Percentiles rank a stretch among this genome's conserved stretches.
Evolutionary conservation across 331 rosid genomes (phyloP).

Genomic region (Saraca asoca): DNA sequence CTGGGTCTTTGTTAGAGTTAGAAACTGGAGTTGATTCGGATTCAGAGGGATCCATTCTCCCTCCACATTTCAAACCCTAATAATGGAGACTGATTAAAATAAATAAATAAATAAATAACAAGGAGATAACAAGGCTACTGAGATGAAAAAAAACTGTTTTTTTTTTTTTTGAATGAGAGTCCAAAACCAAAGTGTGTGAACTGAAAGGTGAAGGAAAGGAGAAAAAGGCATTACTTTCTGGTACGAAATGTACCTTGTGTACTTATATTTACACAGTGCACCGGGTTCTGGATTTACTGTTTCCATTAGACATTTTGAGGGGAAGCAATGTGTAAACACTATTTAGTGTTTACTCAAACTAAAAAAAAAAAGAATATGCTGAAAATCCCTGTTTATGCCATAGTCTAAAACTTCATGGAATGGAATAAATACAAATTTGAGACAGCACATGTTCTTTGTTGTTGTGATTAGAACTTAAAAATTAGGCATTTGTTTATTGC

Average conservation of each 20-base stretch:
- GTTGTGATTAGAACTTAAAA: conserved; percentile 1
- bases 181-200: conserved; percentile 28
- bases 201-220: conserved; percentile 8
- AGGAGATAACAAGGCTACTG: not conserved
- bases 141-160: not conserved
- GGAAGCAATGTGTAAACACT: not conserved
- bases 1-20: conserved; percentile 27
- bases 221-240: conserved; percentile 23
- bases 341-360: no score
- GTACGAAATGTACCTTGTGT: not conserved
- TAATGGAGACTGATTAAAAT: conserved; percentile 11
- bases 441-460: not conserved
- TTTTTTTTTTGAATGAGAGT: conserved; percentile 28
- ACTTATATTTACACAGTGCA: not conserved
- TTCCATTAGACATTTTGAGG: not conserved
- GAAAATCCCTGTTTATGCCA: no score
- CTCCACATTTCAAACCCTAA: conserved; percentile 89
- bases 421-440: no score
- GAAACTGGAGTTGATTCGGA: conserved; percentile 36
- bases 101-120: no score
- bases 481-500: not conserved
- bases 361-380: no score
- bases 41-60: conserved; percentile 66
- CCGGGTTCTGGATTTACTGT: not conserved
- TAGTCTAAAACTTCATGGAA: no score